Base-by-base conservation (phyloP, 495 filamentous ascomycete genomes). In the Trichoderma virens region DNA sequence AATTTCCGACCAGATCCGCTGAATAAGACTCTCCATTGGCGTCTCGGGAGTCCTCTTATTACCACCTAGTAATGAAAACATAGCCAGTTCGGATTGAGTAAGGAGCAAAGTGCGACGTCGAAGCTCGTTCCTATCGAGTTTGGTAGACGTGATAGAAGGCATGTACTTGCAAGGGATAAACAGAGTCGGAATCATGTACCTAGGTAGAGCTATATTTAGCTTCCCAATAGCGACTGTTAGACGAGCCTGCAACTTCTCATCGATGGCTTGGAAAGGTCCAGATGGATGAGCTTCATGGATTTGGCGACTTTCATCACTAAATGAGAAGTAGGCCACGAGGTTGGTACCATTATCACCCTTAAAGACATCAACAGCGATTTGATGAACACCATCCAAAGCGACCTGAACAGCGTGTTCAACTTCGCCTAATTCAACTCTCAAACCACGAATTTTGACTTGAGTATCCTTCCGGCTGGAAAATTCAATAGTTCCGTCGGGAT, bases 401-500 rank as follows among this genome's bases (percentile, higher is more conserved):
- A 56, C 16, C 51, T 32, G 62, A 45, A 67, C 66, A 27, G 67
- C 60, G 39, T 62, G 66, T 60, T 78, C 73, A 27, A 78, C 69
- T 65, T 78, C 76, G 1, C 70, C 75, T 4, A 76, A 63, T 64
- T 80, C 76, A 16, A 80, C 65, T 0, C 78, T 73, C 34, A 70
- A 65, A 0, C 78, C 78, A 59, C 72, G 71, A 2, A 80, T 45
- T 67, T 80, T 79, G 41, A 77, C 65, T 62, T 80, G 78, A n/a
- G 64, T 68, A 41, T 80, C 75, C 38, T 76, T 78, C 3, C 78
- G 69, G 0, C 68, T 67, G 28, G 78, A 28, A 45, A 68, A 75
- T 0, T 47, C 27, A 20, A 76, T 59, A 1, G 67, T 65, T 16
- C 75, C 75, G 35, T 76, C 78, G 0, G 62, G 43, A 41, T 82